phyloP scores from a whole-genome alignment of 805 yeast species.

The Scheffersomyces coipomensis region DNA sequence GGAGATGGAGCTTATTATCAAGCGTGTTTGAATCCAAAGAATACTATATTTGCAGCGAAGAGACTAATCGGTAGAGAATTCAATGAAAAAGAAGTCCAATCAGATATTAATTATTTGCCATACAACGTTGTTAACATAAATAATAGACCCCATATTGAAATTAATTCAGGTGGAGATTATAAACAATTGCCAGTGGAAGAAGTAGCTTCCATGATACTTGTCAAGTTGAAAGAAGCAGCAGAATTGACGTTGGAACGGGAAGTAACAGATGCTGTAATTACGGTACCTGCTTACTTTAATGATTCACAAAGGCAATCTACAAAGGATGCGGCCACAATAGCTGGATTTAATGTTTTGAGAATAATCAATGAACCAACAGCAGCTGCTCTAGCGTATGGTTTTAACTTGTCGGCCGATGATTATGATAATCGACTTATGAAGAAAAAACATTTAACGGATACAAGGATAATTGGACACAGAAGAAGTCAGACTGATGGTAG shows the following conservation, averaged over 20 bases:
- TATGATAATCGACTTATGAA: too few relatives aligned
- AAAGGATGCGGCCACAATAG: constrained; percentile 43
- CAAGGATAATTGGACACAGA: too few relatives aligned
- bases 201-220: constrained; percentile 87
- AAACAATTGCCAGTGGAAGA: constrained; percentile 92
- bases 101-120: constrained; percentile 86
- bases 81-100: constrained; percentile 73
- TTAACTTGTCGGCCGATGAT: constrained; percentile 62
- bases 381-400: constrained; percentile 46
- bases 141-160: constrained; percentile 86
- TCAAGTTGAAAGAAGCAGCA: constrained; percentile 91
- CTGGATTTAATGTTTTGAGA: constrained; percentile 46
- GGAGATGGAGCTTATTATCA: constrained; percentile 99
- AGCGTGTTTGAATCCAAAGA: constrained; percentile 93
- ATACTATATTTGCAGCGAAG: constrained; percentile 95
- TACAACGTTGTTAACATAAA: constrained; percentile 73
- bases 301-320: constrained; percentile 47
- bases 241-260: constrained; percentile 84
- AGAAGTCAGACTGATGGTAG: constrained; percentile 47
- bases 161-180: constrained; percentile 83
- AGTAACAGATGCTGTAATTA: constrained; percentile 56
- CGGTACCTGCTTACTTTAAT: constrained; percentile 44
- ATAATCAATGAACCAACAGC: constrained; percentile 46
- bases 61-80: constrained; percentile 87
- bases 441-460: too few relatives aligned